Evolutionary conservation across 495 filamentous ascomycete genomes (phyloP).

Genomic region (Penicillium subrubescens): DNA sequence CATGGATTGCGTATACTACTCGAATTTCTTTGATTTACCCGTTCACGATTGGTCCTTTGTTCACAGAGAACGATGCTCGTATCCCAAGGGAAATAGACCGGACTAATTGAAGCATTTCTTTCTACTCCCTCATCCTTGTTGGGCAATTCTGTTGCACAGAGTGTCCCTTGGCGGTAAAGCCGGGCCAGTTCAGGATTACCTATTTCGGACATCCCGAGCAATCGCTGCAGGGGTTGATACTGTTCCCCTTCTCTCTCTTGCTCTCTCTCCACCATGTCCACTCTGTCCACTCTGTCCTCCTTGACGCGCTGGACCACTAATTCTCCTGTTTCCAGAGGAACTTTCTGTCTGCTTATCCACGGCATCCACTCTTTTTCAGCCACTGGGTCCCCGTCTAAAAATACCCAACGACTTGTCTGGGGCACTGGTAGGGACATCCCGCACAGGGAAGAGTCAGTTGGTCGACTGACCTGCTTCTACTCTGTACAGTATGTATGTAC

Average conservation of each 20-base stretch:
- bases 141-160: not conserved
- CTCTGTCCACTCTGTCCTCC: not conserved
- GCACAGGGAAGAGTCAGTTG: not conserved
- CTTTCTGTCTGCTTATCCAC: conserved; percentile 1
- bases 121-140: not conserved
- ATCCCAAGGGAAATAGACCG: not conserved
- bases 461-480: conserved; percentile 12
- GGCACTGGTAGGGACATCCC: not conserved
- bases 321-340: conserved; percentile 6
- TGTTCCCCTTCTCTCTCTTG: not conserved
- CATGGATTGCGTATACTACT: not conserved
- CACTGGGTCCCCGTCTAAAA: conserved; percentile 1
- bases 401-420: not conserved
- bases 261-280: not conserved
- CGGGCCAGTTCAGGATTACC: conserved; percentile 15
- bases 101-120: not conserved
- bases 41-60: not conserved
- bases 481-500: not conserved
- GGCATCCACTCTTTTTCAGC: not conserved
- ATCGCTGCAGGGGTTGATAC: not conserved
- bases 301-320: not conserved
- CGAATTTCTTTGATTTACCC: not conserved
- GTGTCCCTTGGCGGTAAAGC: conserved; percentile 8
- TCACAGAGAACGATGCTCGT: not conserved
- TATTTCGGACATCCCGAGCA: conserved; percentile 22